Conservation (phyloP, 805 yeast species). For the Candida easanensis region DNA sequence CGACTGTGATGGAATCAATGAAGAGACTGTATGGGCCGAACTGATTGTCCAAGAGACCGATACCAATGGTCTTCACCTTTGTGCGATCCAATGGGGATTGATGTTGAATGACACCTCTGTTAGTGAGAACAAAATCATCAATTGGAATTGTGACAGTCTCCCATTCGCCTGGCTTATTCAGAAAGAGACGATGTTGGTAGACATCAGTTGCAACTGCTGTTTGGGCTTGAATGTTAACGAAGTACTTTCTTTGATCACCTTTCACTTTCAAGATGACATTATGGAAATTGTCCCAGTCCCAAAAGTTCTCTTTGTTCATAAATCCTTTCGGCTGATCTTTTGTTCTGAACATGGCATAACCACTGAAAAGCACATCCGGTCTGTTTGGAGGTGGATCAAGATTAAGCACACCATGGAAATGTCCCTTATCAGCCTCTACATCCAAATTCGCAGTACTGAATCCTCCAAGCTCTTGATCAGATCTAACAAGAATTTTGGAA, state of each 20-base stretch:
- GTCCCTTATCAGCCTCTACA: slow-evolving; percentile 45
- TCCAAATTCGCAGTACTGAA: slow-evolving; percentile 62
- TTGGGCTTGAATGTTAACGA: slow-evolving; percentile 79
- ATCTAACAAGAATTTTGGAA: slow-evolving; percentile 51
- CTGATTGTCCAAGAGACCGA: slow-evolving; percentile 74
- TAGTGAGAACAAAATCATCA: slow-evolving; percentile 77
- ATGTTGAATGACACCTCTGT: slow-evolving; percentile 69
- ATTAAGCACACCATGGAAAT: slow-evolving; percentile 67
- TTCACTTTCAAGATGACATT: slow-evolving; percentile 68
- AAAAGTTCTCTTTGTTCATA: slow-evolving; percentile 44
- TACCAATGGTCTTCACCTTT: slow-evolving; percentile 68
- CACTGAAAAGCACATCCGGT: slow-evolving; percentile 62
- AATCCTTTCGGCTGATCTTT: slow-evolving; percentile 46
- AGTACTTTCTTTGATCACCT: slow-evolving; percentile 70
- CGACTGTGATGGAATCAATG: slow-evolving; percentile 70
- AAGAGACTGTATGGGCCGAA: slow-evolving; percentile 73
- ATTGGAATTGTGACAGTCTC: slow-evolving; percentile 79
- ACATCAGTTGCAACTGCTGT: slow-evolving; percentile 75
- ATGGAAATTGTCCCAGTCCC: slow-evolving; percentile 69
- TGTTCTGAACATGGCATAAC: slow-evolving; percentile 84
- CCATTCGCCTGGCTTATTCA: slow-evolving; percentile 74
- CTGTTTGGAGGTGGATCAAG: slow-evolving; percentile 64
- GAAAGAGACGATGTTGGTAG: slow-evolving; percentile 76
- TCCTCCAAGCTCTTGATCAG: slow-evolving; percentile 79
- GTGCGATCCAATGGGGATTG: slow-evolving; percentile 58